Percentiles rank a stretch among this genome's conserved stretches.
Evolutionary conservation across 148 eudicot species (phyloP).

Genomic region (Pharnaceum exiguum): DNA sequence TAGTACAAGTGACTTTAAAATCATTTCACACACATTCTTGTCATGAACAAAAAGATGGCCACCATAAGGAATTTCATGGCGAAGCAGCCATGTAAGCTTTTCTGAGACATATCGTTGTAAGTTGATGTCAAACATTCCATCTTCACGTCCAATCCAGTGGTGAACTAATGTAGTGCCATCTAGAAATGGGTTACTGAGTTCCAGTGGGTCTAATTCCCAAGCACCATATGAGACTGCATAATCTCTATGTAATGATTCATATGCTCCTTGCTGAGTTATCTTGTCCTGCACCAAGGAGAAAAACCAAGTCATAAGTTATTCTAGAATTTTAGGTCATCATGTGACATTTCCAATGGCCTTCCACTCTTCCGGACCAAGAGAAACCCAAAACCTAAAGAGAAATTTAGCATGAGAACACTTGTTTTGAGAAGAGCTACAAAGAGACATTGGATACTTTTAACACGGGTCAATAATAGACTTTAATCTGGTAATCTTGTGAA

Average conservation of each 20-base stretch:
- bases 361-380: too few species aligned
- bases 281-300: conserved; percentile 20
- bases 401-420: too few species aligned
- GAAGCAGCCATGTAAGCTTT: conserved; percentile 32
- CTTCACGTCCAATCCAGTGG: conserved; percentile 32
- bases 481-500: too few species aligned
- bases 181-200: conserved; percentile 24
- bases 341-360: too few species aligned
- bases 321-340: background rate
- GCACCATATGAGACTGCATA: conserved; percentile 16
- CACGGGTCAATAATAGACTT: too few species aligned
- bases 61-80: conserved; percentile 31
- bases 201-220: conserved; percentile 42
- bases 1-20: conserved; percentile 27
- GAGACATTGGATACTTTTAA: too few species aligned
- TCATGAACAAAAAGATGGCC: conserved; percentile 38
- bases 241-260: conserved; percentile 31
- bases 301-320: background rate
- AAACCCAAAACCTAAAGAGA: too few species aligned
- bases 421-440: too few species aligned
- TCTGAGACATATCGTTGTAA: conserved; percentile 19
- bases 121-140: conserved; percentile 20
- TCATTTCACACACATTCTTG: conserved; percentile 15
- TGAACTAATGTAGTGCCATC: conserved; percentile 21
- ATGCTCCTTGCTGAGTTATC: conserved; percentile 27